Evolutionary conservation across 2,329 filamentous ascomycete genomes (phyloP), one percentile per base, ranked within the genome.

Genomic region (Chaetothyriales sp.): DNA sequence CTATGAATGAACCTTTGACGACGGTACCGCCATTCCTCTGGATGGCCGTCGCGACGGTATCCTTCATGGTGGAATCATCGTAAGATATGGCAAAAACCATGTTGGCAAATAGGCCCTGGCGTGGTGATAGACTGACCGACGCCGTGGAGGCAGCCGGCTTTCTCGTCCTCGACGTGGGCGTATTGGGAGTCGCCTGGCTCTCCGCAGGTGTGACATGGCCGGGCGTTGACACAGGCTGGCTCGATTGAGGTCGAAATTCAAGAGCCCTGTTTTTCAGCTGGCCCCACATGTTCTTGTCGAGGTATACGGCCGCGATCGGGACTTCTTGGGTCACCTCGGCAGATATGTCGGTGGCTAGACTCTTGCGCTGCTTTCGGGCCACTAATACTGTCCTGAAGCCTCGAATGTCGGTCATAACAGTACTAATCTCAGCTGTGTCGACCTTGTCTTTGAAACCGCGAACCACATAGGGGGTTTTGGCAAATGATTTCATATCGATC

Each of bases 71-170:
- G 15, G 73, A 75, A 49, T 80, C 74, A 1, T 77, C 73, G 56
- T 88, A 86, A 0, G 88, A 90, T 9, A 95, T 77, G 0, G 89
- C 89, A 67, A 97, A 95, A 0, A 80, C 81, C 89, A 95, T 95
- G 44, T 82, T 81, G 1, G 77, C 69, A 61, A 97, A 95, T 0
- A 94, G 56, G 2, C 71, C 70, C 33, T 40, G 33, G 33, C 2
- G 10, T 15, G 33, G 33, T 13, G 33, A 18, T 60, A 62, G 2
- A 46, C 59, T 54, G 56, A 57, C 33, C 15, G 33, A 40, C 13
- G 33, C 33, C 33, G 33, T 40, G 13, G 15, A 15, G 10, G 33
- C 13, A 15, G 10, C 33, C 20, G 53, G 46, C 47, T 55, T 49
- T 22, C 53, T 53, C 40, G 72, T 65, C 18, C 75, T 70, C 2